Percentiles rank a stretch among this genome's conserved stretches.
Evolutionary conservation across 2,329 filamentous ascomycete genomes (phyloP).

Genomic region (Mollisiaceae sp.): DNA sequence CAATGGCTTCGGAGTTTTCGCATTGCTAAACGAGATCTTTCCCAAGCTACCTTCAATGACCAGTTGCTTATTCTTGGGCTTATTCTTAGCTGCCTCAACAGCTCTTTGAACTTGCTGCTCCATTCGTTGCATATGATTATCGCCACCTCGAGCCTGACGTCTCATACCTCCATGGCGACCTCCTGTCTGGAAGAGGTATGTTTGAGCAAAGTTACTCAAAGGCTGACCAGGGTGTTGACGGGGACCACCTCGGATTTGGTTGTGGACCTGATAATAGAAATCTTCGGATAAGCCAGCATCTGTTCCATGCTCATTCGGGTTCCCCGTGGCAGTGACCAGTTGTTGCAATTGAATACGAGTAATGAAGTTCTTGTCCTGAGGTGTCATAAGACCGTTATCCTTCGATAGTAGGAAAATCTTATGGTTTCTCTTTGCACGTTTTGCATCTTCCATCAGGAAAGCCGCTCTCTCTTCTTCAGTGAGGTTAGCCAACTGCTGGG

Average conservation of each 20-base stretch:
- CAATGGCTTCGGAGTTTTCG: constrained; percentile 93
- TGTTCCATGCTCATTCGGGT: constrained; percentile 77
- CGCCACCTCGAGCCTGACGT: constrained; percentile 79
- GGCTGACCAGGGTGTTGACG: constrained; percentile 92
- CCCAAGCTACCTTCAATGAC: constrained; percentile 95
- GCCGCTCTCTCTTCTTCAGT: constrained; percentile 83
- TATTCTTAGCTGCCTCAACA: constrained; percentile 95
- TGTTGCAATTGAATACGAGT: constrained; percentile 97
- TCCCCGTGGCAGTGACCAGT: constrained; percentile 89
- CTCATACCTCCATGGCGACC: constrained; percentile 77
- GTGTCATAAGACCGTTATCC: constrained; percentile 97
- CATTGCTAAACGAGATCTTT: constrained; percentile 99
- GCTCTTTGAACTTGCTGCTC: constrained; percentile 98
- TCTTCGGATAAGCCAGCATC: constrained; percentile 88
- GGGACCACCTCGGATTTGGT: constrained; percentile 87
- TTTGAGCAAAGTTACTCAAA: constrained; percentile 95
- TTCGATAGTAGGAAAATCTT: constrained; percentile 94
- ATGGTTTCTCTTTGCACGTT: constrained; percentile 94
- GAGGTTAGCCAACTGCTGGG: constrained; percentile 76
- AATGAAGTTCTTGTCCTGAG: constrained; percentile 99
- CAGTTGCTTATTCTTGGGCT: constrained; percentile 96
- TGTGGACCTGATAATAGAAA: constrained; percentile 98
- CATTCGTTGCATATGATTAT: constrained; percentile 99
- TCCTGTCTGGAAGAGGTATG: constrained; percentile 94
- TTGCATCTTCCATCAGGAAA: constrained; percentile 89